Base-by-base conservation (phyloP, 306 rosid species). In the Gynostemma pentaphyllum region DNA sequence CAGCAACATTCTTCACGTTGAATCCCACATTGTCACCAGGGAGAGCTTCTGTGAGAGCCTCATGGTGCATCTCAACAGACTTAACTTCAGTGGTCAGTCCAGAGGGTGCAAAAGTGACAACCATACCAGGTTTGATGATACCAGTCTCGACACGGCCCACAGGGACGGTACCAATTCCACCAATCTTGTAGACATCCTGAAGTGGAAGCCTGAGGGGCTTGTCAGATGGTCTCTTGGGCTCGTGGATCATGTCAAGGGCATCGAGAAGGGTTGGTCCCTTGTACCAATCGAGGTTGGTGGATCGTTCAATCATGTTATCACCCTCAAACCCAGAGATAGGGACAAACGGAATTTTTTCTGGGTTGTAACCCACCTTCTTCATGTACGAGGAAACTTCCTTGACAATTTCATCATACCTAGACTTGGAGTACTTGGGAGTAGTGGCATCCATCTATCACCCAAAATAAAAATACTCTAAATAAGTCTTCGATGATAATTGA, bases 261-360 rank as follows among this genome's bases (percentile, higher is more conserved):
- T 86, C 95, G n/a, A 89, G 95, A 61, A 89, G 92, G 45, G 95
- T 89, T 19, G 97, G 97, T 4, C 97, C 97, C 89, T 89, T 89
- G 82, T 89, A 89, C 97, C 97, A 89, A 74, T 89, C 97, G 11
- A 89, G 95, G 79, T 89, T 89, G 28, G 86, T 86, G 9, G 95
- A 86, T 74, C 94, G 76, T 81, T 89, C 91, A 47, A 89, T 89
- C 97, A 89, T 86, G 80, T 89, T 89, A 51, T 89, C 95, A 28
- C 96, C 96, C 73, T 89, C 96, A 70, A 89, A 89, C 0, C 97
- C 97, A 67, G 97, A 89, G 78, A 89, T 89, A 41, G 97, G 97
- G 34, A 86, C 92, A 56, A 89, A 89, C 1, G 97, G 76, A 24
- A 89, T 82, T 45, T 86, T 86, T 5, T 89, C 97, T 0, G 97